Percentiles rank a stretch among this genome's conserved stretches.
These are phyloP conservation scores for Botrytis fragariae DNA, from an alignment of 2,329 filamentous ascomycete genomes.

Conservation along the genomic window DNA sequence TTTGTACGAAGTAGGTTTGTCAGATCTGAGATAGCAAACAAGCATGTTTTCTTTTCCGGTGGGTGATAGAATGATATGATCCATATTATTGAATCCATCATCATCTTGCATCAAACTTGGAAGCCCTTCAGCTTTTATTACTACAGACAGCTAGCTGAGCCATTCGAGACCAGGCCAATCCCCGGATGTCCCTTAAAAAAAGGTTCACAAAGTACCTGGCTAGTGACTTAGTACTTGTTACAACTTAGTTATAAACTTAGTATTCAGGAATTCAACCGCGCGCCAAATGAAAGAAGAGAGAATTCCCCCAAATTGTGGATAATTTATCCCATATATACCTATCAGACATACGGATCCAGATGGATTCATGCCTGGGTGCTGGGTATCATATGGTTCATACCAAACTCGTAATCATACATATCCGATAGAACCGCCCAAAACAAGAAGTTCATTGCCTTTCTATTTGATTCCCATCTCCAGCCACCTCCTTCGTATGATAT, in stretches of 20 bases:
- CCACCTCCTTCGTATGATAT: background rate
- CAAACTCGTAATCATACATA: background rate
- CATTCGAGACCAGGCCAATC: background rate
- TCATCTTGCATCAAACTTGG: conserved; percentile 11
- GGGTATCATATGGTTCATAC: background rate
- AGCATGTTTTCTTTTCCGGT: background rate
- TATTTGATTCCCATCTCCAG: background rate
- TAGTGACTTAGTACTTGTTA: background rate
- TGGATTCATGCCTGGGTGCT: background rate
- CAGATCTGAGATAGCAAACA: background rate
- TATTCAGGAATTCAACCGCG: conserved; percentile 5
- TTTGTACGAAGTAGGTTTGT: background rate
- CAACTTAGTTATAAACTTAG: background rate
- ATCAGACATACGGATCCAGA: background rate
- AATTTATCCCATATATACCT: background rate
- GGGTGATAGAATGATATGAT: background rate
- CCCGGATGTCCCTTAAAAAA: background rate
- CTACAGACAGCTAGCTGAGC: conserved; percentile 4
- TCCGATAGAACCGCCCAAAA: background rate
- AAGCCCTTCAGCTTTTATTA: background rate
- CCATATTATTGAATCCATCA: background rate
- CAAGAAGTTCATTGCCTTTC: background rate
- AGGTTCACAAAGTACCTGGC: background rate
- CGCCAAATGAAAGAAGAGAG: background rate
- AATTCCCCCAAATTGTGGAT: background rate